Evolutionary conservation across 192 early-diverging fungal species (phyloP).

Genomic region (Gaertneriomyces semiglobifer): DNA sequence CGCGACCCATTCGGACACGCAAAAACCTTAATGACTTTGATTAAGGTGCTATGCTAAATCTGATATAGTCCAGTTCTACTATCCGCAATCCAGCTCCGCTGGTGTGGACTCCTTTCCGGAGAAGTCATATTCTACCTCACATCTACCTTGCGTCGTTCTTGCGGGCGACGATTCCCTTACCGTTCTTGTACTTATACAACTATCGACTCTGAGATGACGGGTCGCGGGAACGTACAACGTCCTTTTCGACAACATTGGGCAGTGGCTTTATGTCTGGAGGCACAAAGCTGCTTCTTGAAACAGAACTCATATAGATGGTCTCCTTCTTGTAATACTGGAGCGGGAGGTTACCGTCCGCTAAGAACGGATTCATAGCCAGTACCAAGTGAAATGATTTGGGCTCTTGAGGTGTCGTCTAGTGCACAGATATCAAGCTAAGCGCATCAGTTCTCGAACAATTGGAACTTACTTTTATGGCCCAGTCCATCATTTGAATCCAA

Average conservation of each 20-base stretch:
- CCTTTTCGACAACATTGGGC: neutral
- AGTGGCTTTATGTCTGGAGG: neutral
- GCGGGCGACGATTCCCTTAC: too few species aligned
- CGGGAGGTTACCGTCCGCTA: constrained; percentile 1
- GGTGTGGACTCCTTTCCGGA: too few species aligned
- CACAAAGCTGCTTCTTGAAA: neutral
- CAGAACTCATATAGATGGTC: neutral
- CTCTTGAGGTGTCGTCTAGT: neutral
- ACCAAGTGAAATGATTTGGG: neutral
- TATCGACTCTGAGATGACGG: too few species aligned
- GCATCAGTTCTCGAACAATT: neutral
- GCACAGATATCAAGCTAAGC: neutral
- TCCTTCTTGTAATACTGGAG: constrained; percentile 11
- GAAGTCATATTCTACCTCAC: too few species aligned
- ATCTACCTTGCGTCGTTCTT: too few species aligned
- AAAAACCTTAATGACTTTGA: too few species aligned
- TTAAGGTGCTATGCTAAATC: too few species aligned
- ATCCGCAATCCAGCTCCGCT: too few species aligned
- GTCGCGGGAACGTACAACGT: too few species aligned
- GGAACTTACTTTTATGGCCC: neutral
- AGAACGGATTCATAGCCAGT: neutral
- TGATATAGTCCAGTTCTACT: too few species aligned
- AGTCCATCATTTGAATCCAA: constrained; percentile 5
- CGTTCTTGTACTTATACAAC: too few species aligned
- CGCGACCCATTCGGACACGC: too few species aligned